phyloP scores from a whole-genome alignment of 2,329 filamentous ascomycete genomes.

The Amphichorda felina region DNA sequence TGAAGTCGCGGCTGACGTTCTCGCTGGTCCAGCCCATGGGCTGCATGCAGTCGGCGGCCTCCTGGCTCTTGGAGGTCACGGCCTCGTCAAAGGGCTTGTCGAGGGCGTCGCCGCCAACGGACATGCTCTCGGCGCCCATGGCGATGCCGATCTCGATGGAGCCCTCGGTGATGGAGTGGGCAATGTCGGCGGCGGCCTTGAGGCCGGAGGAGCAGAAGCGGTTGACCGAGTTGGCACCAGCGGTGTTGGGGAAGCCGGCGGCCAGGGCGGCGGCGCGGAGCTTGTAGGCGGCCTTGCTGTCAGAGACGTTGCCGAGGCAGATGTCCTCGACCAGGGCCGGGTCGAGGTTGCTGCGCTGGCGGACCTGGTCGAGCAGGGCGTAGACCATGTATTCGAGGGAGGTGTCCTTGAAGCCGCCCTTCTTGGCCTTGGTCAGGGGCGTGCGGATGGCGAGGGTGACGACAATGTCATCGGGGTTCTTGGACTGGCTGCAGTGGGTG shows the following conservation, averaged over 20 bases:
- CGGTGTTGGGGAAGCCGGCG: conserved; percentile 87
- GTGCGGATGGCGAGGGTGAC: conserved; percentile 89
- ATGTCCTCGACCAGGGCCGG: conserved; percentile 80
- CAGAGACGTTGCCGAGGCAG: conserved; percentile 82
- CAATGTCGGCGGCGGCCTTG: conserved; percentile 90
- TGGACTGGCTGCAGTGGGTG: conserved; percentile 54
- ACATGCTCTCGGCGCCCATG: conserved; percentile 84
- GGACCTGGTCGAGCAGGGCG: conserved; percentile 66
- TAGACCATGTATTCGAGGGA: conserved; percentile 78
- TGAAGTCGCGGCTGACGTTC: conserved; percentile 87
- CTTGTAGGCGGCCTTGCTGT: conserved; percentile 82
- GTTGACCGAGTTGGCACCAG: conserved; percentile 72
- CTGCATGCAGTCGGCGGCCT: conserved; percentile 77
- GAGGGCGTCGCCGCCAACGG: conserved; percentile 55
- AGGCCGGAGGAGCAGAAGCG: conserved; percentile 96
- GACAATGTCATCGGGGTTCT: conserved; percentile 93
- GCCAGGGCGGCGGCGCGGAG: conserved; percentile 78
- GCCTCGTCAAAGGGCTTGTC: conserved; percentile 66
- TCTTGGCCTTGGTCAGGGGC: conserved; percentile 75
- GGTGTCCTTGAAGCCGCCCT: conserved; percentile 94
- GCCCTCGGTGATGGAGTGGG: conserved; percentile 69
- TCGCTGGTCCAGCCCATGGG: conserved; percentile 98
- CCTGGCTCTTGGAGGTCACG: conserved; percentile 58
- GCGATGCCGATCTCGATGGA: conserved; percentile 82
- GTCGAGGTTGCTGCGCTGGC: conserved; percentile 63